phyloP scores from a whole-genome alignment of 768 basidiomycete species.

The Boletus pseudopeckii region DNA sequence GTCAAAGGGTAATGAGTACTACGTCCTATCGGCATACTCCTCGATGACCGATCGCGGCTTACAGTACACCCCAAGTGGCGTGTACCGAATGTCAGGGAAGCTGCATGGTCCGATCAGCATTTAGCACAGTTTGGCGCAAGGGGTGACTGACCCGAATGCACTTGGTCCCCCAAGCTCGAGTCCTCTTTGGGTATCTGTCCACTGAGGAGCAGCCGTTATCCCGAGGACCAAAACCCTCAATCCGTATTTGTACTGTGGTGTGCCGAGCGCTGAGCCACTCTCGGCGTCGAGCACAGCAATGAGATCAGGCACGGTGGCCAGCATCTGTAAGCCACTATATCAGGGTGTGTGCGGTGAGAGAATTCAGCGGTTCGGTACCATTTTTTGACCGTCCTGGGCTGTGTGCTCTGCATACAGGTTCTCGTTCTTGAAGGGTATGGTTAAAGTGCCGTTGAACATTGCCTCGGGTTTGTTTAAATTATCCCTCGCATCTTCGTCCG shows the following conservation, averaged over 20 bases:
- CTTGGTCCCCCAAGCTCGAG: constrained; percentile 49
- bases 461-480: constrained; percentile 12
- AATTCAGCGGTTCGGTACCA: constrained; percentile 8
- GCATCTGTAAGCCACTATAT: constrained; percentile 33
- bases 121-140: background rate
- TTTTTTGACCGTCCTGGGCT: constrained; percentile 25
- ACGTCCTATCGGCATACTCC: constrained; percentile 29
- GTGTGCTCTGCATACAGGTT: constrained; percentile 50
- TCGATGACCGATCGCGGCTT: constrained; percentile 48
- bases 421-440: constrained; percentile 63
- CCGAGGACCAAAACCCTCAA: constrained; percentile 53
- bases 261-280: constrained; percentile 58
- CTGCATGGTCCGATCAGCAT: constrained; percentile 16
- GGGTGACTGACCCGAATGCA: constrained; percentile 46
- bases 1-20: background rate
- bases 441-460: constrained; percentile 33
- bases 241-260: constrained; percentile 60
- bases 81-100: constrained; percentile 33
- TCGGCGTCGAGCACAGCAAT: constrained; percentile 63
- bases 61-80: constrained; percentile 39
- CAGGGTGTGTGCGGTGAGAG: background rate
- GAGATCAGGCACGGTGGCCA: constrained; percentile 62
- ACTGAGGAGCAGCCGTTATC: constrained; percentile 49
- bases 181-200: constrained; percentile 49
- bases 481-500: constrained; percentile 29